phyloP scores from a whole-genome alignment of 208 protist genomes.

The Angomonas ambiguus region DNA sequence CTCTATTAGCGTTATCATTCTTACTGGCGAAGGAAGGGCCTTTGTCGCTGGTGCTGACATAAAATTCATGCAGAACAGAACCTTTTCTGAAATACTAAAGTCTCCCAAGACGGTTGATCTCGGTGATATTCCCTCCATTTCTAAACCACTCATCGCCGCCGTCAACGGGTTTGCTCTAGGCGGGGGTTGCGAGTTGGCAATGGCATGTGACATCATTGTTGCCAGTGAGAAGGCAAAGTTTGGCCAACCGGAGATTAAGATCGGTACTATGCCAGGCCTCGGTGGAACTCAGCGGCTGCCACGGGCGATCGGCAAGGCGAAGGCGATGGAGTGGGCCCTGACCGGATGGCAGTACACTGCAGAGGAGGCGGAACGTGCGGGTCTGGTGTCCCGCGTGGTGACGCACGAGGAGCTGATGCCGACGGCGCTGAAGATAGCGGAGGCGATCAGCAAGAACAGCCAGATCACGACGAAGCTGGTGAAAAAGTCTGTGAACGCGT shows the following conservation, averaged over 20 bases:
- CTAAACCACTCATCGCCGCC: constrained; percentile 86
- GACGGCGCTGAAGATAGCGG: constrained; percentile 50
- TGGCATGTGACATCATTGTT: constrained; percentile 90
- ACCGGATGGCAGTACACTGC: constrained; percentile 80
- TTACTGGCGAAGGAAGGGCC: constrained; percentile 92
- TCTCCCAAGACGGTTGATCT: constrained; percentile 38
- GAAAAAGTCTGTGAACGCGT: constrained; percentile 85
- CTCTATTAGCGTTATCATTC: constrained; percentile 78
- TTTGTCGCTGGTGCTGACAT: constrained; percentile 97
- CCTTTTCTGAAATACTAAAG: constrained; percentile 72
- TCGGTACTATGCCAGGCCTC: constrained; percentile 92
- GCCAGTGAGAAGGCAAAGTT: constrained; percentile 81
- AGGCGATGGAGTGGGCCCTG: constrained; percentile 93
- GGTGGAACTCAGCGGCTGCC: constrained; percentile 92
- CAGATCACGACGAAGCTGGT: constrained; percentile 84
- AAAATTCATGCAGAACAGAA: constrained; percentile 89
- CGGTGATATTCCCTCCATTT: constrained; percentile 15
- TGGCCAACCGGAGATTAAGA: constrained; percentile 89
- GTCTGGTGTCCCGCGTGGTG: constrained; percentile 83
- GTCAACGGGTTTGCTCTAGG: constrained; percentile 90
- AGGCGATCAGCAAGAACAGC: constrained; percentile 66
- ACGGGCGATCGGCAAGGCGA: constrained; percentile 84
- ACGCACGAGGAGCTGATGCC: constrained; percentile 69
- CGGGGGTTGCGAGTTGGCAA: constrained; percentile 91
- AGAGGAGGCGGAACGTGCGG: constrained; percentile 68